Evolutionary conservation across 768 basidiomycete genomes (phyloP).

Genomic region (Pholiota microspora): DNA sequence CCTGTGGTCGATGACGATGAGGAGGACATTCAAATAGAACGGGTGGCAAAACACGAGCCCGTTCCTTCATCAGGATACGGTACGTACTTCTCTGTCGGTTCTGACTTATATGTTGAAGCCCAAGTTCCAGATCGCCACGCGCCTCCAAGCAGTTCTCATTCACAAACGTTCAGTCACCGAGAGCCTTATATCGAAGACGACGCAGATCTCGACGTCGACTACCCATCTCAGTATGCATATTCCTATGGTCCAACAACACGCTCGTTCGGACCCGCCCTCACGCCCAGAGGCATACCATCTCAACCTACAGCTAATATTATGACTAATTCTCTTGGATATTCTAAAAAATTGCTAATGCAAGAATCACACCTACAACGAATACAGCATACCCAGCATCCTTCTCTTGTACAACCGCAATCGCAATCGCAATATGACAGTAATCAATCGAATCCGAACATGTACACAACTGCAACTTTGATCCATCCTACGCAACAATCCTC

Average conservation of each 20-base stretch:
- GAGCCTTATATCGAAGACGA: not conserved
- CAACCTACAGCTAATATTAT: not conserved
- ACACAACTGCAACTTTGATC: not conserved
- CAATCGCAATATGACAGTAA: not conserved
- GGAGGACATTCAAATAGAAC: slow-evolving; percentile 6
- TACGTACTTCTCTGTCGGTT: not conserved
- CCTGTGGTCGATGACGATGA: slow-evolving; percentile 19
- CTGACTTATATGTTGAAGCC: not conserved
- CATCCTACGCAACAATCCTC: not conserved
- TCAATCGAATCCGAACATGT: not conserved
- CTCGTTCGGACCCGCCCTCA: slow-evolving; percentile 11
- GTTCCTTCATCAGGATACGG: slow-evolving; percentile 1
- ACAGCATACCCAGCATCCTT: not conserved
- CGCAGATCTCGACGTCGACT: slow-evolving; percentile 6
- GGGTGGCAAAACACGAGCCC: not conserved
- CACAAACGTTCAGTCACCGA: not conserved
- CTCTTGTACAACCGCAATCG: not conserved
- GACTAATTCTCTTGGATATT: slow-evolving; percentile 2
- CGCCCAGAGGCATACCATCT: slow-evolving; percentile 16
- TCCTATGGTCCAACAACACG: slow-evolving; percentile 8
- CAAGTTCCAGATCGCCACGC: not conserved
- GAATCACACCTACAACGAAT: not conserved
- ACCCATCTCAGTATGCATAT: slow-evolving; percentile 13
- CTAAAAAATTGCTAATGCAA: not conserved
- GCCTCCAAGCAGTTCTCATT: not conserved